Conservation (phyloP, 2,329 filamentous ascomycete genomes). For the Arachnomyces sp. region DNA sequence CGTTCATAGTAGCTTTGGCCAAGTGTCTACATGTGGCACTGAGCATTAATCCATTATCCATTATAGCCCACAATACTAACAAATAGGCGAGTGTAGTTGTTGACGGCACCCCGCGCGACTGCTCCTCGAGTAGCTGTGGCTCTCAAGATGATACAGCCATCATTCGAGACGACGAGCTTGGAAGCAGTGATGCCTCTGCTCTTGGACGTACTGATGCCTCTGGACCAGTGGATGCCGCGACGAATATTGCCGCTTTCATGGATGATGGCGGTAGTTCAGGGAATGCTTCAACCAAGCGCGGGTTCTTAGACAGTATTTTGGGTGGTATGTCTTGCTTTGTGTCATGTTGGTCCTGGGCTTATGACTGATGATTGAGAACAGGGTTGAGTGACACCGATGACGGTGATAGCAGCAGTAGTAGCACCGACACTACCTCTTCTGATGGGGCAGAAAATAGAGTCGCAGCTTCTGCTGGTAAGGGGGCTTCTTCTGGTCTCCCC, state of each 20-base stretch:
- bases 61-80: no score
- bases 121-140: constrained; percentile 52
- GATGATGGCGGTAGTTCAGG: constrained; percentile 11
- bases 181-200: constrained; percentile 45
- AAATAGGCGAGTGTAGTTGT: constrained; percentile 35
- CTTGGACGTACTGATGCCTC: constrained; percentile 57
- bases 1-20: constrained; percentile 6
- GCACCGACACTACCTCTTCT: constrained; percentile 18
- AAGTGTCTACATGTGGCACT: neutral
- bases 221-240: constrained; percentile 50
- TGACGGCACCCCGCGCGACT: constrained; percentile 61
- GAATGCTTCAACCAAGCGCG: no score
- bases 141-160: constrained; percentile 64
- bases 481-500: constrained; percentile 48
- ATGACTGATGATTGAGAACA: no score
- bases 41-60: neutral
- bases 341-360: no score
- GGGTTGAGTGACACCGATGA: constrained; percentile 16
- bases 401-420: constrained; percentile 27
- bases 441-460: constrained; percentile 47
- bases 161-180: constrained; percentile 54
- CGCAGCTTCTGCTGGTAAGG: constrained; percentile 46
- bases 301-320: no score
- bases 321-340: no score
- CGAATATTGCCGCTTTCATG: constrained; percentile 55